Evolutionary conservation across 2,329 filamentous ascomycete genomes (phyloP).

Genomic region (Rutstroemia sp.): DNA sequence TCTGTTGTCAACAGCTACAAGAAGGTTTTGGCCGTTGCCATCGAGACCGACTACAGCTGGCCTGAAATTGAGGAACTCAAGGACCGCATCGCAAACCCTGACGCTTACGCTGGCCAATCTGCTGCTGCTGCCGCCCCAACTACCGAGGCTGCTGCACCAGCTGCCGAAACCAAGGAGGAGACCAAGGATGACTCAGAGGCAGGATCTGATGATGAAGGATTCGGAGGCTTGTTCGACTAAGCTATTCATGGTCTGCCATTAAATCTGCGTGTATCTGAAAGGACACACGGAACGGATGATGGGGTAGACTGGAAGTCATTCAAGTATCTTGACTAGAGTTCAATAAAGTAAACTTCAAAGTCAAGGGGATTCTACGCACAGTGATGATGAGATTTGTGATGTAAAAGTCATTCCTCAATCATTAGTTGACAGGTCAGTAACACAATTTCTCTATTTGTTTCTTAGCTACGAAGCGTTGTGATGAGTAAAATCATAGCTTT

Average conservation of each 20-base stretch:
- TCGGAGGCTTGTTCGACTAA: conserved; percentile 75
- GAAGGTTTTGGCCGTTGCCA: conserved; percentile 83
- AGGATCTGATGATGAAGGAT: conserved; percentile 54
- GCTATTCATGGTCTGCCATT: conserved; percentile 19
- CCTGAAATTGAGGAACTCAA: conserved; percentile 95
- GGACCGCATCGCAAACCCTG: conserved; percentile 98
- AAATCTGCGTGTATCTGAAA: conserved; percentile 12
- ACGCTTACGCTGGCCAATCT: conserved; percentile 75
- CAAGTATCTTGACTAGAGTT: conserved; percentile 23
- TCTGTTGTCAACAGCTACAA: conserved; percentile 97
- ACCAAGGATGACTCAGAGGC: conserved; percentile 61
- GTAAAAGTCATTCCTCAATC: conserved; percentile 4
- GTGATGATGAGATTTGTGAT: conserved; percentile 7
- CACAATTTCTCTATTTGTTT: conserved; percentile 8
- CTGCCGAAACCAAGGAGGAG: conserved; percentile 48
- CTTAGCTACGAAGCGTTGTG: conserved; percentile 20
- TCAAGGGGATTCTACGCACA: conserved; percentile 9
- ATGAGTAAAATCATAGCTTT: conserved; percentile 33
- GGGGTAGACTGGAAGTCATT: conserved; percentile 20
- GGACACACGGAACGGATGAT: conserved; percentile 17
- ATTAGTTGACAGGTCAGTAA: conserved; percentile 20
- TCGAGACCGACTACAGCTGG: conserved; percentile 90
- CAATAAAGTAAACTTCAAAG: conserved; percentile 14
- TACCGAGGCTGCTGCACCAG: conserved; percentile 29
- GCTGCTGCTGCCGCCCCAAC: conserved; percentile 43